Evolutionary conservation across 805 yeast species (phyloP), one percentile per base, ranked within the genome.

Genomic region (Lipomyces chichibuensis): DNA sequence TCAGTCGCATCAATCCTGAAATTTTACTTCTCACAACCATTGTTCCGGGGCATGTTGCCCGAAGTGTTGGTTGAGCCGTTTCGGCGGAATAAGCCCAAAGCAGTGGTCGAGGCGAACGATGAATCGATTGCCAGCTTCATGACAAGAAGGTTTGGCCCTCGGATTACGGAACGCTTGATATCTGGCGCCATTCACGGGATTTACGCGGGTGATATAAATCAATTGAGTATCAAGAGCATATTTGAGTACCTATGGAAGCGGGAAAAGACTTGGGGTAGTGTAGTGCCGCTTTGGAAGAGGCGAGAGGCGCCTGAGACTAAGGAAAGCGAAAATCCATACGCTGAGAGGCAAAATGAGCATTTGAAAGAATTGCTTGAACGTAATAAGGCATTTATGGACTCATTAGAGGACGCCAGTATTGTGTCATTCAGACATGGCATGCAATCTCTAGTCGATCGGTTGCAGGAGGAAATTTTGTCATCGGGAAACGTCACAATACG

Each of bases 181-280:
- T 90, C 97, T 77, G 98, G 97, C 0, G 79, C 92, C 3, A 81
- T 89, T 75, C 92, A 92, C 74, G 99, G 99, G 0, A 87, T 95
- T 0, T 94, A 92, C 77, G 97, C 96, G 0, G 95, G 91, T n/a
- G 96, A 93, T 76, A 82, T 87, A 1, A 74, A 82, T 5, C 80
- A 84, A 64, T 77, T 94, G 59, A 90, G 97, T 79, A 86, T 71
- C 33, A 46, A 62, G 51, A 60, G 66, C 39, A 37, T 63, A 5
- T 37, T 69, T 5, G 66, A 56, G 54, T 62, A 57, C 52, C 51
- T 64, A 17, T 64, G 70, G 70, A 53, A 59, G 46, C 53, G 63
- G 11, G 70, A 67, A 35, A 56, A 52, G 32, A 25, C 61, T 2
- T 32, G 51, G 17, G 70, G 70, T 2, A 64, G 70, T 23, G 56